These are phyloP conservation scores for Mycosphaerella sp. DNA, from an alignment of 2,329 filamentous ascomycete genomes.

Conservation along the genomic window DNA sequence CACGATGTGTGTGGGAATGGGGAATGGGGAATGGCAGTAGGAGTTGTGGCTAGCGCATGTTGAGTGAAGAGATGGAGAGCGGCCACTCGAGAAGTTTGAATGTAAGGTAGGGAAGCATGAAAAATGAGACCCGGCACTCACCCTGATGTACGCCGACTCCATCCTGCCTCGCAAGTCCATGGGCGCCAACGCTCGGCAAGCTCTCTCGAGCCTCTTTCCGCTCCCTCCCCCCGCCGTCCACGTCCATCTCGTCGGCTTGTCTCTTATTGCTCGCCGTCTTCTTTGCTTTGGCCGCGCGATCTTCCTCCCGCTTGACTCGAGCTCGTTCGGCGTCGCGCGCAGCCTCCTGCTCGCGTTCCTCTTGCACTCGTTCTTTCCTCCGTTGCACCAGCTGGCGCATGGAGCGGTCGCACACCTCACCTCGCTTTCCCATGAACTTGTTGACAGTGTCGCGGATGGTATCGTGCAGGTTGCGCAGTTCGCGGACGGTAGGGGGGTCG, in stretches of 20 bases:
- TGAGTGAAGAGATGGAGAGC: not conserved
- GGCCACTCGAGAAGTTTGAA: too few species aligned
- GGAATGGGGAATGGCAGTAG: too few species aligned
- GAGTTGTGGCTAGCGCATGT: not conserved
- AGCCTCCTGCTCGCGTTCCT: conserved; percentile 47
- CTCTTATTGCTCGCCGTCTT: conserved; percentile 28
- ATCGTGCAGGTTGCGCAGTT: conserved; percentile 58
- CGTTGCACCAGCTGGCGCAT: conserved; percentile 64
- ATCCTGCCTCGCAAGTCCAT: conserved; percentile 59
- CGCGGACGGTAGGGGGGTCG: conserved; percentile 51
- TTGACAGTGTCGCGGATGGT: conserved; percentile 55
- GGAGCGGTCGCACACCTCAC: conserved; percentile 62
- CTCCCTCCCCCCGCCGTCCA: conserved; percentile 52
- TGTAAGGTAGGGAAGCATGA: too few species aligned
- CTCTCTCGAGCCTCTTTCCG: conserved; percentile 74
- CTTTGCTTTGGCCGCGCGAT: conserved; percentile 27
- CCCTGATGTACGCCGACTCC: conserved; percentile 56
- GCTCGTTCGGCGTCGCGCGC: conserved; percentile 43
- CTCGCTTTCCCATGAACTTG: conserved; percentile 46
- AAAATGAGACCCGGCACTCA: conserved; percentile 35
- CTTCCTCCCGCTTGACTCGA: conserved; percentile 28
- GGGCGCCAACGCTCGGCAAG: conserved; percentile 51
- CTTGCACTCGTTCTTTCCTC: conserved; percentile 56
- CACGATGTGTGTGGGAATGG: too few species aligned
- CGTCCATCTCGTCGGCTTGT: conserved; percentile 35